Percentiles rank a stretch among this genome's conserved stretches.
Conservation (phyloP, 2,329 filamentous ascomycete genomes). For the Byssochlamys sp. region DNA sequence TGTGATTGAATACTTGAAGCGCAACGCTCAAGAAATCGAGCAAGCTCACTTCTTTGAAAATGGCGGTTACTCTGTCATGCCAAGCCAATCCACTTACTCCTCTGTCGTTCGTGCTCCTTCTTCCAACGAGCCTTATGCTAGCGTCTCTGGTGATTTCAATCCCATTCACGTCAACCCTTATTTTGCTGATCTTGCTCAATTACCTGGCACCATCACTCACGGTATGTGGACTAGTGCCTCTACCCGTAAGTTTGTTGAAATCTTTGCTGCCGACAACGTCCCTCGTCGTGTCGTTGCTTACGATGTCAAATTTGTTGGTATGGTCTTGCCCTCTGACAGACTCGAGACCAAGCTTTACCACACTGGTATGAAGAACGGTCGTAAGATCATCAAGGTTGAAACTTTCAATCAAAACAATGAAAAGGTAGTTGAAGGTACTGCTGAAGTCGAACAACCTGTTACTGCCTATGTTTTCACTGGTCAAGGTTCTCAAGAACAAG, state of each 20-base stretch:
- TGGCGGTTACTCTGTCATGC: conserved; percentile 87
- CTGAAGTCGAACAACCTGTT: conserved; percentile 93
- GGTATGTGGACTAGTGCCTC: conserved; percentile 99
- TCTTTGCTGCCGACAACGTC: conserved; percentile 98
- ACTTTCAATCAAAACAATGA: conserved; percentile 90
- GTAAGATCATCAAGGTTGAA: conserved; percentile 99
- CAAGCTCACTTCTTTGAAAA: conserved; percentile 97
- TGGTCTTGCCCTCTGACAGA: conserved; percentile 94
- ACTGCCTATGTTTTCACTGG: conserved; percentile 97
- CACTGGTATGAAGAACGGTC: conserved; percentile 91
- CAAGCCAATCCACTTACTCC: too few species aligned
- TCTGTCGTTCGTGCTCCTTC: conserved; percentile 81
- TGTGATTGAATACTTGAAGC: conserved; percentile 88
- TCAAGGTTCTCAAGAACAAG: conserved; percentile 95
- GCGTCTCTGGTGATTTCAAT: conserved; percentile 96
- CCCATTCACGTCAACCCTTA: conserved; percentile 96
- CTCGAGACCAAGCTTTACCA: conserved; percentile 92
- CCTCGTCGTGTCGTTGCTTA: conserved; percentile 94
- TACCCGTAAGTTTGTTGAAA: conserved; percentile 90
- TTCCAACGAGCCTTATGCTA: conserved; percentile 97
- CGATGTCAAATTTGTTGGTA: conserved; percentile 88
- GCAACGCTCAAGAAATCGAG: conserved; percentile 83
- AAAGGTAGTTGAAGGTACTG: conserved; percentile 88
- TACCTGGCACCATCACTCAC: conserved; percentile 94
- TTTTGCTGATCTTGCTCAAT: conserved; percentile 88